These are phyloP conservation scores for Betula pendula DNA, from an alignment of 306 rosid genomes.

Conservation along the genomic window DNA sequence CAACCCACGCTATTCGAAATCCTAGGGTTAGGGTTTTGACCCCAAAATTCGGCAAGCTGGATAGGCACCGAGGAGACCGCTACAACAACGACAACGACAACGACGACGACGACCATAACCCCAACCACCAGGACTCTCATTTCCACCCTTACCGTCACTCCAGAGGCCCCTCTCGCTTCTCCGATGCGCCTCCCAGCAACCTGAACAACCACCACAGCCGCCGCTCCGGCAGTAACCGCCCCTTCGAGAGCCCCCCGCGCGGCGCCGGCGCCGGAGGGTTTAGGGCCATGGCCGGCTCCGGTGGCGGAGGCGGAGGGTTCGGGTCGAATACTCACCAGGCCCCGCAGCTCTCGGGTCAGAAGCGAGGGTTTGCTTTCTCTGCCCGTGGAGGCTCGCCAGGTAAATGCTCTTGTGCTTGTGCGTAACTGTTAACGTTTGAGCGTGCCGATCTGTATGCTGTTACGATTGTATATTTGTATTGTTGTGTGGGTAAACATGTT, in stretches of 20 bases:
- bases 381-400: conserved; percentile 75
- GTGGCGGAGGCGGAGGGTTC: conserved; percentile 44
- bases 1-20: background rate
- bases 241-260: conserved; percentile 63
- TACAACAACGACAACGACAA: conserved; percentile 38
- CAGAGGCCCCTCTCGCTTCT: conserved; percentile 62
- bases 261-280: conserved; percentile 41
- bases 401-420: conserved; percentile 14
- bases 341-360: conserved; percentile 66
- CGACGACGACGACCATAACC: conserved; percentile 6
- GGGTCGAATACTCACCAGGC: conserved; percentile 44
- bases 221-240: conserved; percentile 38
- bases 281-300: conserved; percentile 22
- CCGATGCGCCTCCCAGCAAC: conserved; percentile 54
- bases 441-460: background rate
- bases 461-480: background rate
- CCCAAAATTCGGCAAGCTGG: conserved; percentile 64
- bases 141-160: conserved; percentile 50
- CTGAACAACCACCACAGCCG: conserved; percentile 44
- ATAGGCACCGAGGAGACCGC: conserved; percentile 88
- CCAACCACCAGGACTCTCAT: conserved; percentile 19
- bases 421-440: background rate
- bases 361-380: conserved; percentile 69
- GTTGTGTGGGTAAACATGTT: too few relatives aligned
- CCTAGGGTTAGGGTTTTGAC: conserved; percentile 51